Base-by-base conservation (phyloP, 768 basidiomycete genomes). In the Scleroderma bovista region DNA sequence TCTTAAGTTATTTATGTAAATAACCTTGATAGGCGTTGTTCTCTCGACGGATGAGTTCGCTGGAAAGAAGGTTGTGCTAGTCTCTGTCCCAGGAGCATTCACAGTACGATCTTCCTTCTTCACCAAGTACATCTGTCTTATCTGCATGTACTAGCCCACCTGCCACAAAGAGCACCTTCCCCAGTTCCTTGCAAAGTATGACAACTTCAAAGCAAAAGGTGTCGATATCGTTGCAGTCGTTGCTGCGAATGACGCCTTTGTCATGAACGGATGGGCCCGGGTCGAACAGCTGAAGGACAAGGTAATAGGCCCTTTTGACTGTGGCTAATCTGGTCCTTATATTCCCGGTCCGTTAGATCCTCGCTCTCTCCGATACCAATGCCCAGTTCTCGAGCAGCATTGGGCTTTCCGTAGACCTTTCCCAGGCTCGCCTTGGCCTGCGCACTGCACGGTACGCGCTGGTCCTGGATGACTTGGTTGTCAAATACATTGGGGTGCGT, bases 21-120 rank as follows among this genome's bases (percentile, higher is more conserved):
- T 47, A 50, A 48, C 22, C 32, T 46, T 26, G 48, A n/a, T 61
- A 86, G 85, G 81, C 33, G 65, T 68, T 40, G 70, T 70, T 36
- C 68, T 88, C 54, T 69, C 66, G 34, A 86, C 79, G 23, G 17
- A 23, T 10, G 71, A 81, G 51, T 73, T 77, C 42, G 84, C 83
- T 65, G 83, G 82, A 60, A 91, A 91, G 74, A 87, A 85, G 64
- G 85, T 91, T 46, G 84, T 90, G 33, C 60, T 90, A 46, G 76
- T 91, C 64, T 73, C 85, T 50, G 86, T 89, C 31, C 88, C 88
- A 16, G 88, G 88, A 41, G 86, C 87, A 15, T 88, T 89, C 72
- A 87, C 87, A 15, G 87, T 88, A 54, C 52, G 82, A 52, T 44
- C 11, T 26, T 5, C 41, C 50, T 48, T 46, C 29, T 7, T 36